Evolutionary conservation across 768 basidiomycete genomes (phyloP).

Genomic region (Leccinum longicurvipes): DNA sequence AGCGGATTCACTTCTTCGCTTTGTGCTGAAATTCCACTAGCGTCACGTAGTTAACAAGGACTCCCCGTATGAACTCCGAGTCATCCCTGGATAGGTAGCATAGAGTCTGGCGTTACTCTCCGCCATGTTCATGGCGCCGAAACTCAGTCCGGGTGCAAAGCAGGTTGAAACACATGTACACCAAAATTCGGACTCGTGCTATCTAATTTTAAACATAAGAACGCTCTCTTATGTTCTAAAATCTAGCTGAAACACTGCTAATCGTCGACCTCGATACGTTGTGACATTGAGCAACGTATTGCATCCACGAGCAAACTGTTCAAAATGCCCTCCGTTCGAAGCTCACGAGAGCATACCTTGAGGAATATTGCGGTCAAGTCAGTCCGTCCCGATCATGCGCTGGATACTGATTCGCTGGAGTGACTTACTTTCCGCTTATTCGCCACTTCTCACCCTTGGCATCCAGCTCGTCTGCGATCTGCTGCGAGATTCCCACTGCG

Average conservation of each 20-base stretch:
- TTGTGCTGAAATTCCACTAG: too few species aligned
- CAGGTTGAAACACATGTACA: not conserved
- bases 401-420: not conserved
- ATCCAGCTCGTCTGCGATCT: constrained; percentile 67
- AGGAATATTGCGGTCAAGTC: not conserved
- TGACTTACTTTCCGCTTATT: constrained; percentile 66
- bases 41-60: too few species aligned
- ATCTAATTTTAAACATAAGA: not conserved
- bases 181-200: not conserved
- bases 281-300: not conserved
- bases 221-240: not conserved
- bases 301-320: not conserved
- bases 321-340: constrained; percentile 21
- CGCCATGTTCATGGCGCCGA: not conserved
- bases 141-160: not conserved
- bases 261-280: not conserved
- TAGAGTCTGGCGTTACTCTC: too few species aligned
- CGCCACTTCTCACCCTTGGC: constrained; percentile 68
- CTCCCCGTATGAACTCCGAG: too few species aligned
- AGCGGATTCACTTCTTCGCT: too few species aligned
- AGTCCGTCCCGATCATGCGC: not conserved
- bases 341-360: constrained; percentile 32
- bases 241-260: not conserved
- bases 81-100: too few species aligned
- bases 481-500: constrained; percentile 71